A percentile compares a stretch with the other conserved stretches of the same genome.
Evolutionary conservation across 2,329 filamentous ascomycete genomes (phyloP).

Genomic region (Didymella pinodella): DNA sequence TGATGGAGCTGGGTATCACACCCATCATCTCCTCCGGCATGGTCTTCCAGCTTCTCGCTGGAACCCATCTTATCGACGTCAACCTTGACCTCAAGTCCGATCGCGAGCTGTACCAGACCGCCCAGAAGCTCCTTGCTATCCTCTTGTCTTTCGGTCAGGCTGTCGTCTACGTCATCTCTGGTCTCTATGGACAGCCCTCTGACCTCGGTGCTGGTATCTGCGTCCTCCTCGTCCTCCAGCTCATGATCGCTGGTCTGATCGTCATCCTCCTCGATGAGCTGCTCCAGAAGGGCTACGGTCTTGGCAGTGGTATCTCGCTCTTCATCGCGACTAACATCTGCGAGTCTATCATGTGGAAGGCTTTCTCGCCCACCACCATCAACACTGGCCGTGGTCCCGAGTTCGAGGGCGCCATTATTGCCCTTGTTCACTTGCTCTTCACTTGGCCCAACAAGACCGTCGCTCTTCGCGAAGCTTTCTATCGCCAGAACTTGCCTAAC

Average conservation of each 20-base stretch:
- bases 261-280: constrained; percentile 99
- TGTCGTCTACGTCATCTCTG: constrained; percentile 95
- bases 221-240: constrained; percentile 96
- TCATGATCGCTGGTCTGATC: constrained; percentile 96
- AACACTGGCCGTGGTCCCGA: constrained; percentile 99
- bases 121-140: constrained; percentile 90
- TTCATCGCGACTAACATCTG: constrained; percentile 99
- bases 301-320: constrained; percentile 97
- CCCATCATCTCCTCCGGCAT: constrained; percentile 99
- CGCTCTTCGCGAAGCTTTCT: constrained; percentile 97
- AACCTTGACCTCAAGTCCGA: constrained; percentile 99
- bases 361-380: constrained; percentile 98
- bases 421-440: constrained; percentile 95
- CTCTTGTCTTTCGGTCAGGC: constrained; percentile 97
- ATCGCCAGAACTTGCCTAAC: constrained; percentile 98
- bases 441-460: constrained; percentile 99
- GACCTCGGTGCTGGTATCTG: constrained; percentile 98
- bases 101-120: constrained; percentile 99
- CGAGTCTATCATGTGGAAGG: constrained; percentile 99
- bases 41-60: constrained; percentile 99
- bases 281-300: constrained; percentile 98
- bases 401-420: constrained; percentile 98
- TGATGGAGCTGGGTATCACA: constrained; percentile 95
- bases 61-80: constrained; percentile 99
- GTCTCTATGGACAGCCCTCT: constrained; percentile 92